Evolutionary conservation across 805 yeast genomes (phyloP).

Genomic region (Wickerhamiella musiphila): DNA sequence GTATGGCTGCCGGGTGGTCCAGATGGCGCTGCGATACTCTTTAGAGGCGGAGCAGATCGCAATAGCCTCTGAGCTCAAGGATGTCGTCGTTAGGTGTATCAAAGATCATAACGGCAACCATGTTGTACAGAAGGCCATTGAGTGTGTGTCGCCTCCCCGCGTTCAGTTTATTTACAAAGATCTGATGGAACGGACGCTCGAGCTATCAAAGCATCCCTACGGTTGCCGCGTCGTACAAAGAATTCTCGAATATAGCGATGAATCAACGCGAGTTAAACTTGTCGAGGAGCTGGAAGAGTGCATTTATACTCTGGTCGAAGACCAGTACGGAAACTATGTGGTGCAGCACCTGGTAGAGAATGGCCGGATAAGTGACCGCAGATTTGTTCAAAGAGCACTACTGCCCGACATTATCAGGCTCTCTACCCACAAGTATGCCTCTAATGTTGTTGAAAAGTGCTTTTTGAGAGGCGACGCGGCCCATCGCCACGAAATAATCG

Average conservation of each 20-base stretch:
- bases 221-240: conserved; percentile 97
- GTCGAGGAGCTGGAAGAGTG: conserved; percentile 55
- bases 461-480: conserved; percentile 50
- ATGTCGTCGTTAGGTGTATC: conserved; percentile 46
- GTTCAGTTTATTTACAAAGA: conserved; percentile 59
- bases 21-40: conserved; percentile 71
- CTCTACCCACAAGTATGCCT: conserved; percentile 94
- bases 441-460: conserved; percentile 92
- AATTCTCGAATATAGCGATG: conserved; percentile 59
- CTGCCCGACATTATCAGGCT: conserved; percentile 56
- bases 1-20: conserved; percentile 97
- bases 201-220: conserved; percentile 84
- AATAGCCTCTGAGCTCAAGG: conserved; percentile 53
- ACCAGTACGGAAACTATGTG: conserved; percentile 95
- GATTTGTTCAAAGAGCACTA: conserved; percentile 48
- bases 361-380: conserved; percentile 43
- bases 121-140: conserved; percentile 90
- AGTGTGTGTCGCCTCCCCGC: conserved; percentile 53
- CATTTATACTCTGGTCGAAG: conserved; percentile 66
- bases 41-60: conserved; percentile 43
- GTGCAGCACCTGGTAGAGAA: conserved; percentile 87
- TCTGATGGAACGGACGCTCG: conserved; percentile 46
- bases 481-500: conserved; percentile 47
- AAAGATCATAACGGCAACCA: conserved; percentile 97
- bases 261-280: conserved; percentile 47